Base-by-base conservation (phyloP, 1,284 basidiomycete species). In the Heterobasidion parviporum region DNA sequence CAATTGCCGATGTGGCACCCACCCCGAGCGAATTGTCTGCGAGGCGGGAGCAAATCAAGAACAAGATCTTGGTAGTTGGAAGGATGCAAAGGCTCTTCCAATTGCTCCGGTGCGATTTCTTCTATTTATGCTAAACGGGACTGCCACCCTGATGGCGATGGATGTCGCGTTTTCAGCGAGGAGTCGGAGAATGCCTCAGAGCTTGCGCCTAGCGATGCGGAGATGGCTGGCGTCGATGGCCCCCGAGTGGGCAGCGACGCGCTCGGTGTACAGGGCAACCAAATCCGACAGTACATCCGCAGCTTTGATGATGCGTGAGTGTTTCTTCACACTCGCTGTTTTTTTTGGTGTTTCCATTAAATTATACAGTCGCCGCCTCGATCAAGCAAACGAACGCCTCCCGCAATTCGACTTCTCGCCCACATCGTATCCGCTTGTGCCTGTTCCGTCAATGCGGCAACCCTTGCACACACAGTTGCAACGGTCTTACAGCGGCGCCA, bases 111-210 rank as follows among this genome's bases (percentile, higher is more conserved):
- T 90, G 54, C 61, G 83, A 70, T 18, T 46, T 32, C 50, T 8
- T 16, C 50, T 12, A 51, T 10, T 43, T 14, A 16, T 16, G 7
- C 47, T 8, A 36, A 9, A 8, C 5, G 15, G 35, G 9, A 52
- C 20, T 50, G 48, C 26, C 18, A 41, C 20, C 3, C 26, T 26
- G 26, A 26, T 26, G 26, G 26, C 4, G 6, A 5, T 26, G 26
- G 1, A 26, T 26, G 26, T 26, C 26, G 35, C 32, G 15, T 12
- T 12, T 35, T 51, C 65, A 94, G 92, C 70, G 94, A 98, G 72
- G 96, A 98, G 70, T 86, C 95, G 0, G 96, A 99, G 74, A 86
- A 89, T 55, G 92, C 91, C 2, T 91, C 94, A 5, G 96, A 99
- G 71, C 82, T 99, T 61, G 81, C 86, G 64, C 73, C 62, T 67